Evolutionary conservation across 2,329 filamentous ascomycete genomes (phyloP).

Genomic region (Domatiomyces catenatus): DNA sequence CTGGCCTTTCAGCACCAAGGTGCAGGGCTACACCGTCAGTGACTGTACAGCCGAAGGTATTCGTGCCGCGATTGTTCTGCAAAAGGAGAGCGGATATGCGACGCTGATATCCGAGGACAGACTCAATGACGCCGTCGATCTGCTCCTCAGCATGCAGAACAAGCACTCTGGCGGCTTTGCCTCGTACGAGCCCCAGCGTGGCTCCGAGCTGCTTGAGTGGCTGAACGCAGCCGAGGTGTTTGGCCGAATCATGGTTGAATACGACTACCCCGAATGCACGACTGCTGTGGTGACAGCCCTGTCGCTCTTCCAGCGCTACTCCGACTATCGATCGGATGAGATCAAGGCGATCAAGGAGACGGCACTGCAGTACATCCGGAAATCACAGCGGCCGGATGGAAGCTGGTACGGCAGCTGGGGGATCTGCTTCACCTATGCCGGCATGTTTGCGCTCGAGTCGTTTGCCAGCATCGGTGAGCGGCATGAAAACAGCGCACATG

Average conservation of each 20-base stretch:
- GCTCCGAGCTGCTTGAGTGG: constrained; percentile 60
- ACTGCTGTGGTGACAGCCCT: constrained; percentile 84
- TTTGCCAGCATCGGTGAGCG: constrained; percentile 68
- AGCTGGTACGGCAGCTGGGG: constrained; percentile 97
- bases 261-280: constrained; percentile 95
- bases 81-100: constrained; percentile 62
- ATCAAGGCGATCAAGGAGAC: constrained; percentile 57
- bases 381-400: constrained; percentile 63
- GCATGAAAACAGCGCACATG: constrained; percentile 55
- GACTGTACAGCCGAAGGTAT: constrained; percentile 88
- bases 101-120: constrained; percentile 58
- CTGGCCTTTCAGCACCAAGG: constrained; percentile 87
- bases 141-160: constrained; percentile 84
- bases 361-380: constrained; percentile 70
- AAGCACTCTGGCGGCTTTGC: constrained; percentile 62
- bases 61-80: constrained; percentile 71
- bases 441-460: constrained; percentile 88
- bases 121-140: constrained; percentile 77
- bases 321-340: constrained; percentile 60
- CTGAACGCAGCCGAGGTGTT: constrained; percentile 96
- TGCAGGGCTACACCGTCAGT: constrained; percentile 87
- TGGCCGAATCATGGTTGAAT: constrained; percentile 94
- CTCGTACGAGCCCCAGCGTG: constrained; percentile 75
- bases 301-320: constrained; percentile 62
- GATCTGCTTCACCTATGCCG: constrained; percentile 94